Conservation (phyloP, 2,329 filamentous ascomycete genomes). For the Colletotrichum abscissum region DNA sequence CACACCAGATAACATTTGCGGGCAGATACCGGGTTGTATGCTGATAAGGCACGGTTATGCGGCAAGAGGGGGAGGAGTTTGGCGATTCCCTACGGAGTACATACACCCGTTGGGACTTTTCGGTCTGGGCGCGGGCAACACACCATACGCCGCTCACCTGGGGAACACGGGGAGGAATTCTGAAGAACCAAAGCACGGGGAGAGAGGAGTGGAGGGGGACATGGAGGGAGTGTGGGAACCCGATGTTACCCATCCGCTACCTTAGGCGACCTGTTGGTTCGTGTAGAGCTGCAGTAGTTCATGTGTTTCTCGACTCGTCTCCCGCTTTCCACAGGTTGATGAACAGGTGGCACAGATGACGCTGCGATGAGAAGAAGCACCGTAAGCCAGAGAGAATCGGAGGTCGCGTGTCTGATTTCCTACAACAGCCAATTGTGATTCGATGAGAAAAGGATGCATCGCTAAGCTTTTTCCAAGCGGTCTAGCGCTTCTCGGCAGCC, state of each 20-base stretch:
- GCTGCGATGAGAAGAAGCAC: not conserved
- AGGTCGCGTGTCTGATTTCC: not conserved
- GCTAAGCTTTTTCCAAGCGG: slow-evolving; percentile 13
- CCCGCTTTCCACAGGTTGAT: not conserved
- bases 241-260: not conserved
- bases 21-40: not conserved
- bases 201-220: not conserved
- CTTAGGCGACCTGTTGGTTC: not conserved
- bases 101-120: not conserved
- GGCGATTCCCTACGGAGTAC: not conserved
- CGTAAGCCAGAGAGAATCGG: not conserved
- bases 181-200: too few species aligned
- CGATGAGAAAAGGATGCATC: not conserved
- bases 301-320: not conserved
- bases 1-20: not conserved
- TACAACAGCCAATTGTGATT: not conserved
- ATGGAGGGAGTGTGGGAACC: not conserved
- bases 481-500: not conserved
- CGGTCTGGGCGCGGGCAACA: not conserved
- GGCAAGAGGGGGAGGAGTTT: not conserved
- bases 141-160: not conserved
- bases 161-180: not conserved
- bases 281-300: not conserved
- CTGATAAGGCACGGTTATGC: slow-evolving; percentile 8
- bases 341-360: not conserved